These are phyloP conservation scores for Suillus ampliporus DNA, from an alignment of 768 basidiomycete species.

Conservation along the genomic window DNA sequence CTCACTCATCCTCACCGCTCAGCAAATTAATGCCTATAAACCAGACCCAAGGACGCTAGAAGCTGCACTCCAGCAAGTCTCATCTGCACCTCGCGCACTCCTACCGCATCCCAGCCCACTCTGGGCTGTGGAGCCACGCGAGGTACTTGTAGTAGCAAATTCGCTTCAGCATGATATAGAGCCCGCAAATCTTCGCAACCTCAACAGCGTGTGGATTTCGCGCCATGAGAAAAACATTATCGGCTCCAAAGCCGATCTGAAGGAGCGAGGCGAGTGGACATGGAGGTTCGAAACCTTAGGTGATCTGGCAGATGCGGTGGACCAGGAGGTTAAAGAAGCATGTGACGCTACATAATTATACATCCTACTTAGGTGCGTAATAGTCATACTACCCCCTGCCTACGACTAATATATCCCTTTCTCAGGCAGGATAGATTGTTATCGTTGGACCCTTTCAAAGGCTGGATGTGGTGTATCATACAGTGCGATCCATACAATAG, in stretches of 20 bases:
- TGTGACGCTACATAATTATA: neutral
- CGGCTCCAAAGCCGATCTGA: conserved; percentile 46
- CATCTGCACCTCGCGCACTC: conserved; percentile 20
- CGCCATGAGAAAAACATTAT: conserved; percentile 38
- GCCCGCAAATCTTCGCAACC: conserved; percentile 60
- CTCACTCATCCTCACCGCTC: conserved; percentile 69
- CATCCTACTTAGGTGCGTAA: neutral
- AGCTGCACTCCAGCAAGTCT: conserved; percentile 32
- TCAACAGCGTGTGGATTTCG: conserved; percentile 72
- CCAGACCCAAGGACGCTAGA: conserved; percentile 55
- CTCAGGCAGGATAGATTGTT: neutral
- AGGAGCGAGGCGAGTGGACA: conserved; percentile 49
- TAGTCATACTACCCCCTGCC: neutral
- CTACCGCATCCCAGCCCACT: conserved; percentile 24
- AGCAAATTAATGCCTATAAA: conserved; percentile 78
- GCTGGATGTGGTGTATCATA: neutral
- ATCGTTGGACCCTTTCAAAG: neutral
- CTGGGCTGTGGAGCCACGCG: conserved; percentile 37
- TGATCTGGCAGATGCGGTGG: conserved; percentile 64
- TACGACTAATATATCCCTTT: neutral
- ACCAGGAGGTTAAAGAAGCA: conserved; percentile 37
- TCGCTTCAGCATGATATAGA: conserved; percentile 70
- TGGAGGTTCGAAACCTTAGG: conserved; percentile 66
- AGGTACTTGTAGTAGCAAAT: conserved; percentile 71
- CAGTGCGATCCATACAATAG: no score